These are phyloP conservation scores for Rhodosporidiobolus sp. DNA, from an alignment of 768 basidiomycete species.

Conservation along the genomic window DNA sequence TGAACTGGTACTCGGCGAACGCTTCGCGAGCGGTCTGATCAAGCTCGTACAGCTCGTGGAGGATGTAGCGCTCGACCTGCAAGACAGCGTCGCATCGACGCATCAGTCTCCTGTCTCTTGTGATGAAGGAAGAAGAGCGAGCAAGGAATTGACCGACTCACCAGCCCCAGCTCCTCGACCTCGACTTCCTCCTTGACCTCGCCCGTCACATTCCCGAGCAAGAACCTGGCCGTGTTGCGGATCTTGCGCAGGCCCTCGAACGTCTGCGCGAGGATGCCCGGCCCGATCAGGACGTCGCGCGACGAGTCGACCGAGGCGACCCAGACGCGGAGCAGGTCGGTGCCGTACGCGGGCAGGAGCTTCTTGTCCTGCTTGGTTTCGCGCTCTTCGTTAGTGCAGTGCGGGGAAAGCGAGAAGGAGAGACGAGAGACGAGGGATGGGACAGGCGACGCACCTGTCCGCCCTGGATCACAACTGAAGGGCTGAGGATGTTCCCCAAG, in stretches of 20 bases:
- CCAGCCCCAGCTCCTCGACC: slow-evolving; percentile 61
- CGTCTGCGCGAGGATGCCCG: slow-evolving; percentile 68
- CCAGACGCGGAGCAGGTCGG: slow-evolving; percentile 86
- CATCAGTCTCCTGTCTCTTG: background rate
- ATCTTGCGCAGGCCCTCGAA: slow-evolving; percentile 76
- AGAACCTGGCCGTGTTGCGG: slow-evolving; percentile 78
- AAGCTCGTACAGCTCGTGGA: slow-evolving; percentile 74
- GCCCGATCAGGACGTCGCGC: slow-evolving; percentile 80
- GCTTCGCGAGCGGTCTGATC: slow-evolving; percentile 65
- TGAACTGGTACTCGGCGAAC: slow-evolving; percentile 74
- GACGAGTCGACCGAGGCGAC: slow-evolving; percentile 85
- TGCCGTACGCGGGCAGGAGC: slow-evolving; percentile 73
- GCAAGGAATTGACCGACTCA: too few species aligned
- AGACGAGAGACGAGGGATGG: background rate
- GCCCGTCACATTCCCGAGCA: slow-evolving; percentile 69
- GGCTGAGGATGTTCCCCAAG: slow-evolving; percentile 83
- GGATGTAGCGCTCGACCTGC: slow-evolving; percentile 78
- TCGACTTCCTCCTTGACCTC: slow-evolving; percentile 2
- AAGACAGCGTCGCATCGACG: background rate
- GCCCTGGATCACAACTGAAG: slow-evolving; percentile 73
- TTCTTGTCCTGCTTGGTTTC: slow-evolving; percentile 59
- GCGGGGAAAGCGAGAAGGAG: background rate
- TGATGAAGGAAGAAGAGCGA: background rate
- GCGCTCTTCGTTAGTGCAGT: background rate
- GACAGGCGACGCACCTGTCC: slow-evolving; percentile 65